phyloP scores from a whole-genome alignment of 1,284 basidiomycete genomes.

The Leccinum angustisporum region DNA sequence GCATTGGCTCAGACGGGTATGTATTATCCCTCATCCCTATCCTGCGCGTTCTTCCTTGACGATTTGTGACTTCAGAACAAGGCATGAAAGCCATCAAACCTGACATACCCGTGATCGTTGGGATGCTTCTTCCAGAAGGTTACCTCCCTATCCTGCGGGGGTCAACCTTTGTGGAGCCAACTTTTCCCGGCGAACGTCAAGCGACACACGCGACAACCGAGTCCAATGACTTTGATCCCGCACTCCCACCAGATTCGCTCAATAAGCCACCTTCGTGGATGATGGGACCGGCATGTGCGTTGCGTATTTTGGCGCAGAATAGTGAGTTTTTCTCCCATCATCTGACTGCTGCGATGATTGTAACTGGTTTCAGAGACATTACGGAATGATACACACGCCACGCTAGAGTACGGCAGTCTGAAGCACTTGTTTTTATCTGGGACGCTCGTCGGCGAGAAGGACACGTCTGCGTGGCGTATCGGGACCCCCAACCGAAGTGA shows the following conservation, averaged over 20 bases:
- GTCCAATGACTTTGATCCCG: background rate
- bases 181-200: background rate
- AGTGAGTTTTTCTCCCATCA: background rate
- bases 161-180: background rate
- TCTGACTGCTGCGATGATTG: background rate
- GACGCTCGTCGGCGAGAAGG: slow-evolving; percentile 4
- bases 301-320: slow-evolving; percentile 14
- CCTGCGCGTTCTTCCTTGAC: background rate
- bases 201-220: background rate
- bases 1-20: slow-evolving; percentile 15
- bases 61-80: slow-evolving; percentile 11
- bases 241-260: background rate
- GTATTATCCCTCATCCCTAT: background rate
- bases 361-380: slow-evolving; percentile 3
- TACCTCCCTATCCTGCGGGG: background rate
- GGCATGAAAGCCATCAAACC: slow-evolving; percentile 15
- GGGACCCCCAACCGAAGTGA: slow-evolving; percentile 11
- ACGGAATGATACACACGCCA: background rate
- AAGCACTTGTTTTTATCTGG: slow-evolving; percentile 9
- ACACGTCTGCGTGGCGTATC: slow-evolving; percentile 9
- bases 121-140: slow-evolving; percentile 20
- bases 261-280: slow-evolving; percentile 9
- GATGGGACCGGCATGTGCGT: slow-evolving; percentile 17
- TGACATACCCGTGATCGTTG: slow-evolving; percentile 14
- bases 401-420: slow-evolving; percentile 3